These are phyloP conservation scores for Ceratocystis eucalypticola DNA, from an alignment of 2,329 filamentous ascomycete genomes.

Conservation along the genomic window DNA sequence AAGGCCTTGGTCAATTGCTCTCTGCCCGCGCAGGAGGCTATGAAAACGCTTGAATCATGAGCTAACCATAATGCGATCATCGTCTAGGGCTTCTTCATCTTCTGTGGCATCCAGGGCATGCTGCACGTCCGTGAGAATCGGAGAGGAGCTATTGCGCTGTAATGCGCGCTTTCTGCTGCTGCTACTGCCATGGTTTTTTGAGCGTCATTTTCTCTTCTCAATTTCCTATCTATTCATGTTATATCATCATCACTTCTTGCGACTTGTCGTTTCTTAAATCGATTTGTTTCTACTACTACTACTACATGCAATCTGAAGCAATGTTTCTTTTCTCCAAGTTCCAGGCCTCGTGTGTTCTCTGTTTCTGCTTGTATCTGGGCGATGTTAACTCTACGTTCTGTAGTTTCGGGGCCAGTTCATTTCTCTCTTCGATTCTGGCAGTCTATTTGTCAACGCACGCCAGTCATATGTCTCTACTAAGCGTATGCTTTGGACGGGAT, in stretches of 20 bases:
- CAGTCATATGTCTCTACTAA: no score
- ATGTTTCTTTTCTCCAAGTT: background rate
- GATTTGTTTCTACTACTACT: background rate
- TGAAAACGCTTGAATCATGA: background rate
- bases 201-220: background rate
- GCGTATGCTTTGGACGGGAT: no score
- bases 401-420: no score
- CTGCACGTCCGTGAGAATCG: slow-evolving; percentile 67
- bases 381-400: background rate
- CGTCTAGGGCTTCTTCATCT: slow-evolving; percentile 68
- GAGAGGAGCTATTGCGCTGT: slow-evolving; percentile 69
- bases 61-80: background rate
- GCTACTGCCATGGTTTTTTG: slow-evolving; percentile 6
- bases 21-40: background rate
- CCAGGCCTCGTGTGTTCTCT: no score
- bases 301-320: background rate
- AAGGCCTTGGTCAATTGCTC: background rate
- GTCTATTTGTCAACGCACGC: no score
- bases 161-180: slow-evolving; percentile 21
- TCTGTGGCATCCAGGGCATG: slow-evolving; percentile 79
- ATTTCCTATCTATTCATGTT: background rate
- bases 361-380: background rate
- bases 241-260: background rate
- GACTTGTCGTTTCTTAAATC: background rate
- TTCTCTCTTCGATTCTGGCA: no score